phyloP scores from a whole-genome alignment of 75 land plant genomes.

The Adiantum capillusveneris region DNA sequence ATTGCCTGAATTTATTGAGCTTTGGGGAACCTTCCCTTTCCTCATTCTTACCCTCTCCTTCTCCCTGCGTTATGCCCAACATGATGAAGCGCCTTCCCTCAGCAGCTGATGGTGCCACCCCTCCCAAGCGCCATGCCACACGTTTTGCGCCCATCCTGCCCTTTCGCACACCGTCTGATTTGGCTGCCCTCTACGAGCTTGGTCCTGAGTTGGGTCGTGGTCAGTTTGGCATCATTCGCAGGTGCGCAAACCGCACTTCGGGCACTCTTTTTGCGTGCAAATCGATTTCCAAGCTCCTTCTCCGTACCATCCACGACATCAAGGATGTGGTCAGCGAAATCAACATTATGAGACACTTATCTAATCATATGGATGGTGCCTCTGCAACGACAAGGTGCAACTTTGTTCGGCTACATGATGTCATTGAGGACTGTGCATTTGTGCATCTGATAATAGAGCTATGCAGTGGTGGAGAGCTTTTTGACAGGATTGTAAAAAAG shows the following conservation, averaged over 20 bases:
- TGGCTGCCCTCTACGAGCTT: conserved; percentile 36
- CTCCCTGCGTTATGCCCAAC: too few relatives aligned
- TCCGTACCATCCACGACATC: conserved; percentile 24
- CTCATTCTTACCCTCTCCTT: too few relatives aligned
- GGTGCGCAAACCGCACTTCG: conserved; percentile 32
- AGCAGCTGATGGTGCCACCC: too few relatives aligned
- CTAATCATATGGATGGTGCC: conserved; percentile 85
- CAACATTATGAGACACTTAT: conserved; percentile 90
- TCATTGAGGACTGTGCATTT: conserved; percentile 62
- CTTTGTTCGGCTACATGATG: conserved; percentile 66
- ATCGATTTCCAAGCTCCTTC: conserved; percentile 39
- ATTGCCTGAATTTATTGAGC: too few relatives aligned
- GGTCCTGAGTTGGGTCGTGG: conserved; percentile 53
- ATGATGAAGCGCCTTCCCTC: too few relatives aligned
- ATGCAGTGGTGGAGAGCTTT: conserved; percentile 68
- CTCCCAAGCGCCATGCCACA: background rate
- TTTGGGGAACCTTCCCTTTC: too few relatives aligned
- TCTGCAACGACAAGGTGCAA: too few relatives aligned
- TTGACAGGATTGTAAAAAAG: conserved; percentile 51
- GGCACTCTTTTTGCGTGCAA: conserved; percentile 77
- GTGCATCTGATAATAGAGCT: conserved; percentile 89
- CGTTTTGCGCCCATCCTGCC: background rate
- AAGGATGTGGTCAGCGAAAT: conserved; percentile 72
- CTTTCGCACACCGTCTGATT: conserved; percentile 6
- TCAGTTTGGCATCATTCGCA: conserved; percentile 61